These are phyloP conservation scores for Salix arbutifolia DNA, from an alignment of 345 rosid genomes.

Conservation along the genomic window DNA sequence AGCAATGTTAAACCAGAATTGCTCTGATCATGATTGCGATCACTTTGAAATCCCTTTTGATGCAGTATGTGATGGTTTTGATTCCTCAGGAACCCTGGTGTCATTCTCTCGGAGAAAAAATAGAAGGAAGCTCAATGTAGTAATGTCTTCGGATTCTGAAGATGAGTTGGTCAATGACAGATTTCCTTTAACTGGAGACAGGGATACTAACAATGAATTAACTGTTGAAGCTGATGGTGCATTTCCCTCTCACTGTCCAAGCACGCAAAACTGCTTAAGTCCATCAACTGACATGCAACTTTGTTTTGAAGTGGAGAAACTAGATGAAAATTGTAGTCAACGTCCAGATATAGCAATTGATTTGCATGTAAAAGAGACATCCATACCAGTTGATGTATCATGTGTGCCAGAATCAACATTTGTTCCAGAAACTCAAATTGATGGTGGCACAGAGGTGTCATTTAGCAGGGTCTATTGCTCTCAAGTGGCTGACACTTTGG, in stretches of 20 bases:
- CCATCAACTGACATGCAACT: conserved; percentile 30
- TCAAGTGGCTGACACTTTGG: conserved; percentile 34
- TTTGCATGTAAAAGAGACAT: conserved; percentile 26
- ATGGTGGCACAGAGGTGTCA: conserved; percentile 40
- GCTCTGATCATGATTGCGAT: conserved; percentile 40
- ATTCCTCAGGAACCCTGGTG: conserved; percentile 42
- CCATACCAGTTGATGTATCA: conserved; percentile 54
- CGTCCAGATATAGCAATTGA: conserved; percentile 33
- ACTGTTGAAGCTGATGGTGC: conserved; percentile 23
- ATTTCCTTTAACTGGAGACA: conserved; percentile 18
- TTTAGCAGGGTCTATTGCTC: conserved; percentile 39
- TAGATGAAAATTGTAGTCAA: conserved; percentile 27
- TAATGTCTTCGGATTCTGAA: conserved; percentile 82
- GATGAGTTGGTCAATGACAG: conserved; percentile 40
- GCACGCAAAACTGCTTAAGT: conserved; percentile 27
- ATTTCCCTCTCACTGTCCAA: conserved; percentile 27
- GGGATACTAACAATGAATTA: conserved; percentile 24
- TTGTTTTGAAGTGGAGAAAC: conserved; percentile 24
- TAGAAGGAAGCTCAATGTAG: conserved; percentile 48
- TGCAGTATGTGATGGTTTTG: conserved; percentile 30
- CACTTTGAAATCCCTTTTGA: conserved; percentile 35
- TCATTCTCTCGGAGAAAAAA: conserved; percentile 33
- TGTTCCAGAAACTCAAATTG: conserved; percentile 75
- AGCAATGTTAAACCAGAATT: conserved; percentile 61
- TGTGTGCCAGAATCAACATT: conserved; percentile 78